A percentile compares a stretch with the other conserved stretches of the same genome.
Evolutionary conservation across 1,139 yeast genomes (phyloP).

Genomic region (Pichia sp.): DNA sequence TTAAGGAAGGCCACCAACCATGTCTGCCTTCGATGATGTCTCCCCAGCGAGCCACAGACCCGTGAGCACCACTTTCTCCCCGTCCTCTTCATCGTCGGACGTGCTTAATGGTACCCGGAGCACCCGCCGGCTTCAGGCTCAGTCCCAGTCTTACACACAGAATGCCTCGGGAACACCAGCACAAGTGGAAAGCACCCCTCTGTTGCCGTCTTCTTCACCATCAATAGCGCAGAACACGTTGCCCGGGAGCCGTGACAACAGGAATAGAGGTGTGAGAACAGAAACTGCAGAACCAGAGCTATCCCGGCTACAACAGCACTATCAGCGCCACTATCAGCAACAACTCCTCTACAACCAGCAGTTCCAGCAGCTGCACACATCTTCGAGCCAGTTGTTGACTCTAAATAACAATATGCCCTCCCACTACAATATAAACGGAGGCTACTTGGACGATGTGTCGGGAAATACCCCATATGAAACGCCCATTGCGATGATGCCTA

Average conservation of each 20-base stretch:
- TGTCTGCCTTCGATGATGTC: background rate
- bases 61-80: background rate
- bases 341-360: conserved; percentile 4
- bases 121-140: background rate
- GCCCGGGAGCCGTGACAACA: background rate
- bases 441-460: no score
- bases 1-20: background rate
- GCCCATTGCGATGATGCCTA: background rate
- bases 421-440: background rate
- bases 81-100: background rate
- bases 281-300: background rate
- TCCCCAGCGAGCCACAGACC: background rate
- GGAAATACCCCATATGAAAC: background rate
- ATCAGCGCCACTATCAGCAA: conserved; percentile 3
- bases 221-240: background rate
- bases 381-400: background rate
- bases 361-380: background rate
- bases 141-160: background rate
- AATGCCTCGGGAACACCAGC: no score
- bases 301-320: background rate
- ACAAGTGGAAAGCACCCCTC: background rate
- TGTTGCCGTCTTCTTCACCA: background rate
- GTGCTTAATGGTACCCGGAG: background rate
- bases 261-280: background rate
- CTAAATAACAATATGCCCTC: background rate